Conservation (phyloP, 2,329 filamentous ascomycete species). For the Fusarium sp. region DNA sequence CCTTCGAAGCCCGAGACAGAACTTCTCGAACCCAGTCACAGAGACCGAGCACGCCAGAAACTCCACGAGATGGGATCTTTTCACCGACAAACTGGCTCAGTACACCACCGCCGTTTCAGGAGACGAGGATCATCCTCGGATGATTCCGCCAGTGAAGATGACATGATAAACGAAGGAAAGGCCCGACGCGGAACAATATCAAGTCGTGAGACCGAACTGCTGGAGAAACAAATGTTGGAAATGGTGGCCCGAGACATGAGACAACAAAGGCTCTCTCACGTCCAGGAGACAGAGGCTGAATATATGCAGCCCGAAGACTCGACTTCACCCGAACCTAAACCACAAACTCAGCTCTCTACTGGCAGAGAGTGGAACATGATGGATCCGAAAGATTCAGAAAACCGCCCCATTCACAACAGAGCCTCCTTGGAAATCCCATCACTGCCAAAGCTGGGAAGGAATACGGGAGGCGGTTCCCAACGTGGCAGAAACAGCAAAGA, state of each 20-base stretch:
- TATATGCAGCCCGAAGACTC: constrained; percentile 51
- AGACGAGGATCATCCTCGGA: constrained; percentile 63
- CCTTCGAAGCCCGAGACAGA: constrained; percentile 54
- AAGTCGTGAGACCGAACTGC: constrained; percentile 61
- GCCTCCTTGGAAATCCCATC: constrained; percentile 38
- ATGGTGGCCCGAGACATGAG: constrained; percentile 67
- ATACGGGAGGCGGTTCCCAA: constrained; percentile 63
- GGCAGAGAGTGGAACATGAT: constrained; percentile 53
- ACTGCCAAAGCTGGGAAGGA: constrained; percentile 49
- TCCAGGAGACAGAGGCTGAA: constrained; percentile 49
- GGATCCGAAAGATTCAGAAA: constrained; percentile 57
- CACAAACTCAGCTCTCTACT: constrained; percentile 46
- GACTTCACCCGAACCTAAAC: constrained; percentile 48
- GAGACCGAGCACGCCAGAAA: constrained; percentile 70
- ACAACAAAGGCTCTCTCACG: constrained; percentile 52
- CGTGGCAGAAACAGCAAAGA: constrained; percentile 54
- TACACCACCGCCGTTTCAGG: constrained; percentile 64
- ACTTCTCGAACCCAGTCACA: constrained; percentile 62
- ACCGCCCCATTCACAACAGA: constrained; percentile 42
- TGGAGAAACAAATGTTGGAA: constrained; percentile 72
- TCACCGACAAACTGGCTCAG: constrained; percentile 64
- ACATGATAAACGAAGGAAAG: constrained; percentile 51
- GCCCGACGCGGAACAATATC: constrained; percentile 60
- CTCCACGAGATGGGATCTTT: constrained; percentile 66
- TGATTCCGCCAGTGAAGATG: constrained; percentile 70